Evolutionary conservation across 2,329 filamentous ascomycete genomes (phyloP).

Genomic region (Bipolaris cookei): DNA sequence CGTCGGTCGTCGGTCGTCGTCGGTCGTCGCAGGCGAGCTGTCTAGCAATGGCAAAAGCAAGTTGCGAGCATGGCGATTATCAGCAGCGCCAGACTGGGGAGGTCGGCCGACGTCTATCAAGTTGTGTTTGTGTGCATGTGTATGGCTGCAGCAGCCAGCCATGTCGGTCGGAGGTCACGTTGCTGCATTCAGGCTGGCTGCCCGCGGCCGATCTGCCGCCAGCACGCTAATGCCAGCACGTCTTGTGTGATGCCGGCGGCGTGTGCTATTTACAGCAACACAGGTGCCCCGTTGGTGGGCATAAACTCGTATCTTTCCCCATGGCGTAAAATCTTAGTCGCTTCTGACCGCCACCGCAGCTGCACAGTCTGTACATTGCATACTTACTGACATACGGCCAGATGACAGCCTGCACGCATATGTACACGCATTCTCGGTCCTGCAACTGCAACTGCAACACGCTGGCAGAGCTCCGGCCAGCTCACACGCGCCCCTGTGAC

Average conservation of each 20-base stretch:
- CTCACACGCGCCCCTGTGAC: not conserved
- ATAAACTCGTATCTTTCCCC: conserved; percentile 7
- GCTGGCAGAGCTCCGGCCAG: conserved; percentile 8
- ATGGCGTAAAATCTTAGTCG: conserved; percentile 1
- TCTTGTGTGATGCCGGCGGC: conserved; percentile 9
- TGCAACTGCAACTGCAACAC: not conserved
- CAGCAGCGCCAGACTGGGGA: not conserved
- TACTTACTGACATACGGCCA: too few relatives aligned
- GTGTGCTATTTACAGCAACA: conserved; percentile 14
- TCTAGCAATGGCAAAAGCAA: conserved; percentile 10
- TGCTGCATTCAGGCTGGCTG: conserved; percentile 10
- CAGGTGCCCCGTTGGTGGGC: not conserved
- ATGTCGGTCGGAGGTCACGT: conserved; percentile 9
- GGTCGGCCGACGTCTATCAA: conserved; percentile 3
- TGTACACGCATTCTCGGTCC: not conserved
- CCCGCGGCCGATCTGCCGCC: conserved; percentile 14
- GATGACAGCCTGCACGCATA: too few relatives aligned
- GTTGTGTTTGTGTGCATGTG: too few relatives aligned
- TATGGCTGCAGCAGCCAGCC: conserved; percentile 11
- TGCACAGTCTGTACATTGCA: too few relatives aligned
- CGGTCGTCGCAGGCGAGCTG: not conserved
- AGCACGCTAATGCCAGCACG: not conserved
- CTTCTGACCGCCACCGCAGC: conserved; percentile 3
- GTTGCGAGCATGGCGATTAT: conserved; percentile 5
- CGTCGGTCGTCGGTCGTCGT: conserved; percentile 5